These are phyloP conservation scores for Magnolia sinica DNA, from an alignment of 164 flowering plant genomes.

Conservation along the genomic window DNA sequence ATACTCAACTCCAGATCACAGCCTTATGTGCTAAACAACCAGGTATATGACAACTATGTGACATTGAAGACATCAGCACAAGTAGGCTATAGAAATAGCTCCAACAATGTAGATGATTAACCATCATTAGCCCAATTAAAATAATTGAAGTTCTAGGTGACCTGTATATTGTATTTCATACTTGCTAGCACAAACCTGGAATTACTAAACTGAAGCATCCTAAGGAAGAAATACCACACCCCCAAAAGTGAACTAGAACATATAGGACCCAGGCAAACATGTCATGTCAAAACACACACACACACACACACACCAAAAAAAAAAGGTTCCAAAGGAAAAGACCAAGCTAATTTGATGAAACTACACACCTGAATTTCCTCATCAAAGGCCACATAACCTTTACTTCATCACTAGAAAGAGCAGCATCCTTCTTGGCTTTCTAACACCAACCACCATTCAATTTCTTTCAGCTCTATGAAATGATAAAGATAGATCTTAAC, in stretches of 20 bases:
- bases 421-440: slow-evolving; percentile 43
- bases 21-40: slow-evolving; percentile 2
- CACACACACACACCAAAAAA: too few species aligned
- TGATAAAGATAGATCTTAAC: neutral
- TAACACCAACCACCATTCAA: slow-evolving; percentile 22
- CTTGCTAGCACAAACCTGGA: too few species aligned
- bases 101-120: too few species aligned
- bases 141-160: too few species aligned
- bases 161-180: too few species aligned
- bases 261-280: too few species aligned
- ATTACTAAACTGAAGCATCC: too few species aligned
- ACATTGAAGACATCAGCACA: neutral
- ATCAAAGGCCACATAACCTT: neutral
- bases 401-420: slow-evolving; percentile 36
- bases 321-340: too few species aligned
- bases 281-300: too few species aligned
- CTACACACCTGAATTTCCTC: slow-evolving; percentile 56
- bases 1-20: slow-evolving; percentile 9
- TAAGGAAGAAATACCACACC: too few species aligned
- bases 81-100: neutral
- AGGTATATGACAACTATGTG: neutral
- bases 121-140: too few species aligned
- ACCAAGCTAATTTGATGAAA: neutral
- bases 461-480: slow-evolving; percentile 12
- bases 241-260: too few species aligned